These are phyloP conservation scores for Smittium mucronatum DNA, from an alignment of 371 early-diverging fungal species.

Conservation along the genomic window DNA sequence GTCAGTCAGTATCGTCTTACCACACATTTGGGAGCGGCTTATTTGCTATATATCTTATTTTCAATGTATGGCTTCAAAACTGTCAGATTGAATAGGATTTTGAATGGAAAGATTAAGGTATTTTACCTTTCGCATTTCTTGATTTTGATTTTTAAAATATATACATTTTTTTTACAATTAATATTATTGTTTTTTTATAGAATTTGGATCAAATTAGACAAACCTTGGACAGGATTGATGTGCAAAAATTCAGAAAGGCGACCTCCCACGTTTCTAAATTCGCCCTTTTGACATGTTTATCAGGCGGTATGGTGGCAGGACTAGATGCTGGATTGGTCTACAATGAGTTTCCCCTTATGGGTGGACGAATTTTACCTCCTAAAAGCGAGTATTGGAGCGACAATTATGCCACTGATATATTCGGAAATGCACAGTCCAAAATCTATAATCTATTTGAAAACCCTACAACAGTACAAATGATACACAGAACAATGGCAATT, in stretches of 20 bases:
- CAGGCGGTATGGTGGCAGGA: slow-evolving; percentile 92
- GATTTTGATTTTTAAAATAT: no score
- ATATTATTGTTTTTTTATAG: not conserved
- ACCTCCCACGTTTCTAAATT: slow-evolving; percentile 48
- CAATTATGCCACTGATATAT: slow-evolving; percentile 36
- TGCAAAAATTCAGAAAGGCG: slow-evolving; percentile 35
- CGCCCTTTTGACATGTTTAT: slow-evolving; percentile 74
- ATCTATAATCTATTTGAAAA: slow-evolving; percentile 87
- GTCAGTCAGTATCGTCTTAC: slow-evolving; percentile 90
- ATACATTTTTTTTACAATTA: not conserved
- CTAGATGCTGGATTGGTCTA: slow-evolving; percentile 92
- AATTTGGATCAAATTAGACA: slow-evolving; percentile 8
- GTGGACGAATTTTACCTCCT: slow-evolving; percentile 53
- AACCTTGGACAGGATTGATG: not conserved
- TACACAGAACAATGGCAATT: slow-evolving; percentile 79
- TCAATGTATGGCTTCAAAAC: slow-evolving; percentile 68
- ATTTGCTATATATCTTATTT: slow-evolving; percentile 67
- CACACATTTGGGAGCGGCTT: slow-evolving; percentile 83
- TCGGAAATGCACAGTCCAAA: slow-evolving; percentile 27
- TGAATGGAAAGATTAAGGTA: slow-evolving; percentile 12
- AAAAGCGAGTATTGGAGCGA: slow-evolving; percentile 52
- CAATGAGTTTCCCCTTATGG: slow-evolving; percentile 92
- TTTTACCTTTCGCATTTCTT: no score
- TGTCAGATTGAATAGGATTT: slow-evolving; percentile 34
- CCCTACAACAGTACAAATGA: slow-evolving; percentile 87